A percentile compares a stretch with the other conserved stretches of the same genome.
These are phyloP conservation scores for Phytomonas francai DNA, from an alignment of 208 protist species.

Conservation along the genomic window DNA sequence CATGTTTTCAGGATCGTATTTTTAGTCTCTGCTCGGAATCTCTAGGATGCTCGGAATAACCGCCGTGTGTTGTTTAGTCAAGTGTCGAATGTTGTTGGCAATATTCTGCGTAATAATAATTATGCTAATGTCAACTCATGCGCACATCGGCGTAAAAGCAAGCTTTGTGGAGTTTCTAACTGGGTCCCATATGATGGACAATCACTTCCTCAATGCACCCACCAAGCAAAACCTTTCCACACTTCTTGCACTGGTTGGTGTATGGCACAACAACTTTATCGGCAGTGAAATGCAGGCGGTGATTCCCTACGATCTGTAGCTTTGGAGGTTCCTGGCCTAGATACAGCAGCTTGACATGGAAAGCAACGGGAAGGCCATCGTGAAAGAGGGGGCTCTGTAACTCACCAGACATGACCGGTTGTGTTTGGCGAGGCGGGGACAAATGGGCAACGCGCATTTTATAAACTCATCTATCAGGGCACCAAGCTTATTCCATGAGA, in stretches of 20 bases:
- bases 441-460: conserved; percentile 93
- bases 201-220: conserved; percentile 65
- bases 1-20: conserved; percentile 95
- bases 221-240: conserved; percentile 88
- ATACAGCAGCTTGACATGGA: conserved; percentile 98
- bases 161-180: conserved; percentile 91
- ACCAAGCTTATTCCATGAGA: conserved; percentile 95
- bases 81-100: conserved; percentile 92
- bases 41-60: conserved; percentile 94
- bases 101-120: conserved; percentile 96
- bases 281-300: conserved; percentile 93
- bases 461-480: conserved; percentile 96
- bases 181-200: conserved; percentile 81
- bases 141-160: conserved; percentile 87
- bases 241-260: conserved; percentile 89
- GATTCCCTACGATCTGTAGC: conserved; percentile 97
- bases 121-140: conserved; percentile 88
- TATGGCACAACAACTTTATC: conserved; percentile 98
- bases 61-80: conserved; percentile 87
- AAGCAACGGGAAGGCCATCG: conserved; percentile 94
- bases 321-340: conserved; percentile 93
- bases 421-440: conserved; percentile 96
- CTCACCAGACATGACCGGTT: conserved; percentile 91
- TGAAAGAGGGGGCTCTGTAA: conserved; percentile 45
- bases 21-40: conserved; percentile 94